phyloP scores from a whole-genome alignment of 495 filamentous ascomycete genomes.

The Sphaerosporella brunnea region DNA sequence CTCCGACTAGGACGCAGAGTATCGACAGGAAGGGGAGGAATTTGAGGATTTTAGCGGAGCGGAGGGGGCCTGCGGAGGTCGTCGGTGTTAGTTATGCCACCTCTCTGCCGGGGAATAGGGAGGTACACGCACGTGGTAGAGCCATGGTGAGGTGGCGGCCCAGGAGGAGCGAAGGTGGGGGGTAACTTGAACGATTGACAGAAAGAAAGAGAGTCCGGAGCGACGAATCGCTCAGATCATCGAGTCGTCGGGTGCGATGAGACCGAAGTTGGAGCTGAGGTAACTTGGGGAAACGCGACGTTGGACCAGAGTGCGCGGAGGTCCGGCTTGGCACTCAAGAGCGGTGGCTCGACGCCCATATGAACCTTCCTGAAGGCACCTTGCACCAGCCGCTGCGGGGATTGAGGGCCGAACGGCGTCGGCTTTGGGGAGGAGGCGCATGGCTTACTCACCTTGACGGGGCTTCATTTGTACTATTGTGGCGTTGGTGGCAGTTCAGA shows the following conservation, averaged over 20 bases:
- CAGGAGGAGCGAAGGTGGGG: neutral
- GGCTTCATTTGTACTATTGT: no score
- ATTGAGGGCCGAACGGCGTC: no score
- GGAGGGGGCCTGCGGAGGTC: slow-evolving; percentile 17
- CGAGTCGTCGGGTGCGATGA: neutral
- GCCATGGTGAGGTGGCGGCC: neutral
- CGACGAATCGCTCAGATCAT: neutral
- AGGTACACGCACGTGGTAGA: neutral
- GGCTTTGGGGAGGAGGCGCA: no score
- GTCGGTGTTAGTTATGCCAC: neutral
- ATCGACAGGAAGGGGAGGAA: slow-evolving; percentile 68
- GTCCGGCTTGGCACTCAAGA: no score
- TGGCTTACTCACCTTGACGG: no score
- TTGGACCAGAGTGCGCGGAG: no score
- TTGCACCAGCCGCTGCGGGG: no score
- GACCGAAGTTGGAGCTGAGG: no score
- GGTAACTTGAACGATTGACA: neutral
- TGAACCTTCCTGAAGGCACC: no score
- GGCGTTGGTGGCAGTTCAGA: no score
- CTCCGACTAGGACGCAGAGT: slow-evolving; percentile 70
- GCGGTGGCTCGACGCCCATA: no score
- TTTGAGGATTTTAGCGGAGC: slow-evolving; percentile 51
- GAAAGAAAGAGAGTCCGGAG: neutral
- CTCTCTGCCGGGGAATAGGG: neutral
- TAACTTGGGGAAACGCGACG: no score